Base-by-base conservation (phyloP, 2,329 filamentous ascomycete genomes). In the Colletotrichum australisinense region DNA sequence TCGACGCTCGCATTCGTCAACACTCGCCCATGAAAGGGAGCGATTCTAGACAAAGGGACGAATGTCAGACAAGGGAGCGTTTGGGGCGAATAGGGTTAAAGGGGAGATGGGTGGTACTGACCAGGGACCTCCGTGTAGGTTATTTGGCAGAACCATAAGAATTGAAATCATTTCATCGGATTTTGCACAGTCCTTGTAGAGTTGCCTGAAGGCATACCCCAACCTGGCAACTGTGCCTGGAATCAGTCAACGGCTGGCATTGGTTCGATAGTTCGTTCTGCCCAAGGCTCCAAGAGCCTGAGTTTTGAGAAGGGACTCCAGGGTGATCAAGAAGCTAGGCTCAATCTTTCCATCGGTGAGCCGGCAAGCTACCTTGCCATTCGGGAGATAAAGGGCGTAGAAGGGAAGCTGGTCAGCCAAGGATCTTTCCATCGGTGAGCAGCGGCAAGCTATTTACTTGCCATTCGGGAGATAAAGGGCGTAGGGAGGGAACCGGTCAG, bases 71-170 rank as follows among this genome's bases (percentile, higher is more conserved):
- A 58, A 42, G 28, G 35, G 14, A 62, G 14, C 55, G 71, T 73
- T 73, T 73, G 71, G 62, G 71, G 71, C 71, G 28, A 62, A 71
- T 53, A 71, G 49, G 56, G 46, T 57, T 32, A 49, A 26, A 42
- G 38, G 60, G 19, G 2, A 60, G 30, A 52, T 19, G 56, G 19
- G n/a, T 35, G 24, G 12, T 19, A 26, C 35, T 19, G 28, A 71
- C 60, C 5, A 30, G 71, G 60, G 56, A 63, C 19, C 35, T 16
- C 35, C 14, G 71, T 53, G 56, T 42, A 62, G 56, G 35, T 49
- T 56, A 60, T 56, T 70, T 64, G 32, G 67, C 60, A 73, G 67
- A 59, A 71, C 55, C n/a, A 14, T 57, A 65, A 42, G 28, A 73
- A 62, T 62, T 73, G 60, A 52, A 71, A 71, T 66, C 65, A 14